These are phyloP conservation scores for Strobilomyces echinocephalus DNA, from an alignment of 768 basidiomycete genomes.

Conservation along the genomic window DNA sequence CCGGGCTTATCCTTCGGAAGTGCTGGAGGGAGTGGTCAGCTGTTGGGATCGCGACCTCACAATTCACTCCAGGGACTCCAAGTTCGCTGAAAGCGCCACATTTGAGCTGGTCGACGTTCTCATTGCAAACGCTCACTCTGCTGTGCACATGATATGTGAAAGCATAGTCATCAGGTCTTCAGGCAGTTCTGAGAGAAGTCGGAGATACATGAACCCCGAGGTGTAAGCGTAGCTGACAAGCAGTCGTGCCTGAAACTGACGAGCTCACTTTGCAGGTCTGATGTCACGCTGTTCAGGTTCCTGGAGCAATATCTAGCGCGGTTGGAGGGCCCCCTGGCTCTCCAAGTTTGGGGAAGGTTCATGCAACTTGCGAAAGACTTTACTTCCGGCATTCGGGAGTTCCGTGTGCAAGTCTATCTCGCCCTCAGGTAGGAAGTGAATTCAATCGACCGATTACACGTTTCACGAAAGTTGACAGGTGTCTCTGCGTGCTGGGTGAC, in stretches of 20 bases:
- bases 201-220: slow-evolving; percentile 59
- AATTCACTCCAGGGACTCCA: slow-evolving; percentile 41
- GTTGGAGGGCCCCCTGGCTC: slow-evolving; percentile 84
- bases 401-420: slow-evolving; percentile 67
- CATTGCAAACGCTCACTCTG: slow-evolving; percentile 77
- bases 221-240: slow-evolving; percentile 44
- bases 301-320: slow-evolving; percentile 79
- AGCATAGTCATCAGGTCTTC: slow-evolving; percentile 62
- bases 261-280: slow-evolving; percentile 49
- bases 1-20: slow-evolving; percentile 71
- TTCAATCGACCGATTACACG: background rate
- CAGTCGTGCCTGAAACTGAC: background rate
- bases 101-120: slow-evolving; percentile 85
- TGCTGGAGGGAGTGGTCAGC: slow-evolving; percentile 77
- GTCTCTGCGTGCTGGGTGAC: slow-evolving; percentile 72
- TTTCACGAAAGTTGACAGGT: slow-evolving; percentile 40
- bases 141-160: slow-evolving; percentile 87
- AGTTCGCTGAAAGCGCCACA: slow-evolving; percentile 43
- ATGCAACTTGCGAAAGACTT: slow-evolving; percentile 78
- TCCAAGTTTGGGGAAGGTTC: slow-evolving; percentile 87
- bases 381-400: slow-evolving; percentile 56
- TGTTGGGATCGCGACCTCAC: slow-evolving; percentile 67
- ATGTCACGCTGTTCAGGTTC: slow-evolving; percentile 73
- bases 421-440: slow-evolving; percentile 56
- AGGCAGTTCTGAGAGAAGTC: slow-evolving; percentile 51